These are phyloP conservation scores for Capsicum chinense DNA, from an alignment of 257 asterid genomes.

Conservation along the genomic window DNA sequence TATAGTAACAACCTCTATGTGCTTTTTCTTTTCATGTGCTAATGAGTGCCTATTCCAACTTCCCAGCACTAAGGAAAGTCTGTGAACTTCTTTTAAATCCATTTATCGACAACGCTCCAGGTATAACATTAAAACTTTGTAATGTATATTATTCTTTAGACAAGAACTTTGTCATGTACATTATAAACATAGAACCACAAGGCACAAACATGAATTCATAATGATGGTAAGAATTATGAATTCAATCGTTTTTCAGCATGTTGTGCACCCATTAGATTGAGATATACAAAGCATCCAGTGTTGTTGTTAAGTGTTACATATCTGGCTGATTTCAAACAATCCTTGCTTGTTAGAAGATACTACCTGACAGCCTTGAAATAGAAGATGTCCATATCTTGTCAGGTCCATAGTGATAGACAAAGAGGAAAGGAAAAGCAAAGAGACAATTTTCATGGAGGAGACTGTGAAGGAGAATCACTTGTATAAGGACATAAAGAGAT, in stretches of 20 bases:
- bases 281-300: not conserved
- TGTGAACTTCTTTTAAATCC: constrained; percentile 15
- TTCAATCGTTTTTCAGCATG: not conserved
- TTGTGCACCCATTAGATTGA: constrained; percentile 13
- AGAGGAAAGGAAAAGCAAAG: constrained; percentile 17
- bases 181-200: constrained; percentile 10
- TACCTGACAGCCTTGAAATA: not conserved
- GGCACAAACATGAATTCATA: not conserved
- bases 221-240: not conserved
- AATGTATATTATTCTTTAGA: not conserved
- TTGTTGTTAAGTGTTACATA: not conserved
- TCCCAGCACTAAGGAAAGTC: not conserved
- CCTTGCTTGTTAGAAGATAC: not conserved
- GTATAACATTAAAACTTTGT: not conserved
- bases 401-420: constrained; percentile 1
- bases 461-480: constrained; percentile 17
- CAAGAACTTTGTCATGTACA: not conserved
- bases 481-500: not conserved
- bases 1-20: constrained; percentile 15
- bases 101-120: not conserved
- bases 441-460: not conserved
- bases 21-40: constrained; percentile 23
- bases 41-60: constrained; percentile 24
- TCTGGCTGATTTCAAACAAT: constrained; percentile 12
- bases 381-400: not conserved